Evolutionary conservation across 371 early-diverging fungal genomes (phyloP), one percentile per base, ranked within the genome.

Genomic region (Apophysomyces elegans): DNA sequence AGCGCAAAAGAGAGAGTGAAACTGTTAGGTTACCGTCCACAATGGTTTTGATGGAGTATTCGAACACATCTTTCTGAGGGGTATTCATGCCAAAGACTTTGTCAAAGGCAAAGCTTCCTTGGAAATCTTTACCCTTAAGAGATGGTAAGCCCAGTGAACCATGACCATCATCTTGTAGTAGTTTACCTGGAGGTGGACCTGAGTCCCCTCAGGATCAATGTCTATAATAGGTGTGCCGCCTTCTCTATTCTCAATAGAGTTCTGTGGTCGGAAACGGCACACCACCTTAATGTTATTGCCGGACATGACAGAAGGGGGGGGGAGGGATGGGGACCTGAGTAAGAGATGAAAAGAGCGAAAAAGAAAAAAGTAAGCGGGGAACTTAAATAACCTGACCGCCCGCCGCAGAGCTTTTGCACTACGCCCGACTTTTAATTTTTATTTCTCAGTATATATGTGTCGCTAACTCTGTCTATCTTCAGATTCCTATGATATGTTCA

Each of bases 191-290:
- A 95, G 84, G 68, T 85, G 86, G 63, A 95, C 88, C 35, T 85
- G 79, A 35, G 90, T 88, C 16, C 87, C 90, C 69, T 93, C 91
- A 65, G 91, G 91, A 72, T 93, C 92, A 64, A 92, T 88, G 13
- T 83, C 79, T 69, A 96, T 88, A 61, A 94, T 88, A 65, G 90
- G 90, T 39, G 85, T 88, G 66, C 96, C 96, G 64, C 94, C 94
- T 72, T 96, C 93, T 64, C 82, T 84, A 62, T 89, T 88, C 84
- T 98, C 98, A 46, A 93, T 76, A 62, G 88, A 76, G 78, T 98
- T 98, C 75, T 95, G 95, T 58, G 98, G 98, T 63, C 97, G 86
- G 83, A 98, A 96, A 61, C 98, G 91, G 83, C 95, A 95, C 62
- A 97, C 91, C 67, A 98, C 98, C 78, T 92, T 91, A 77, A 97